Base-by-base conservation (phyloP, 768 basidiomycete species). In the Rhizopogon rudus region DNA sequence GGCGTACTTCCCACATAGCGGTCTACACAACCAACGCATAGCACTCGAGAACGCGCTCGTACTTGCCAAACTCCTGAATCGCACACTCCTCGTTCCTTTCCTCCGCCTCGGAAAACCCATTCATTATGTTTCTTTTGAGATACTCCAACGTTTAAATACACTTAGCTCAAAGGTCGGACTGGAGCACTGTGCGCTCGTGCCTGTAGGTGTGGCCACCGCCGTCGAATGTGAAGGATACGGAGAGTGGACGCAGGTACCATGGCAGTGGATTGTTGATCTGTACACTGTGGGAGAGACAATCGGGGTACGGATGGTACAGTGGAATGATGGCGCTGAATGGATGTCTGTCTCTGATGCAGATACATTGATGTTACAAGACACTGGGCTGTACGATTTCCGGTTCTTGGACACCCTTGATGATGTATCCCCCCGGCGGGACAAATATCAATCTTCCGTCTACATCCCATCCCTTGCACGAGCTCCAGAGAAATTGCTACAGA, bases 21-120 rank as follows among this genome's bases (percentile, higher is more conserved):
- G 89, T 3, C 87, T 89, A 60, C 88, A 93, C 69, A 93, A 91
- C 67, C 89, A 93, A 71, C 84, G 90, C 35, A 91, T 93, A 60
- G 85, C 88, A 16, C 79, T 93, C 57, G 88, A 93, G 71, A 93
- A 93, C 62, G 91, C 88, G 3, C 77, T 92, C 17, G 74, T 85
- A n/a, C 78, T 93, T 50, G 77, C 90, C 1, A 74, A 71, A 56
- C 65, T 87, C 31, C 79, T 91, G 56, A 84, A 87, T 71, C 85
- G 89, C 57, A 93, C 89, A 10, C 75, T 93, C 33, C 80, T 93
- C 59, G 72, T 91, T 33, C 90, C 91, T n/a, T 86, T 87, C 10
- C 75, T 87, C 29, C 82, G 84, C 40, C 79, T 91, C 6, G 87
- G 88, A 40, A 79, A 75, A 63, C 79, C 85, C 6, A 72, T 87